Base-by-base conservation (phyloP, 2,329 filamentous ascomycete genomes). In the Beauveria pseudobassiana region DNA sequence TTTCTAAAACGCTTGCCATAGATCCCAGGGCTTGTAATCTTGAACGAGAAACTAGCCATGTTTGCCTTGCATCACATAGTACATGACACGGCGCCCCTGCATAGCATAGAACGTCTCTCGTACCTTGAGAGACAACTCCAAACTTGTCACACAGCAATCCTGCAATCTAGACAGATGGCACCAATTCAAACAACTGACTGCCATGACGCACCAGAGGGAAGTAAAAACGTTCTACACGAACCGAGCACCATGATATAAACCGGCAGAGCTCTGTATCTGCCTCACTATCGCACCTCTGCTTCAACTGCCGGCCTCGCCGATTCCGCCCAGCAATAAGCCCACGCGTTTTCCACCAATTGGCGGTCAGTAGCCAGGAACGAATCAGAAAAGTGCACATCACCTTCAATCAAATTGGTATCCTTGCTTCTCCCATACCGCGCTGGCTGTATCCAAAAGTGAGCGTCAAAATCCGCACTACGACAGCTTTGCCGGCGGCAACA, bases 111-210 rank as follows among this genome's bases (percentile, higher is more conserved):
- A 34, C 43, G 18, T 30, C 24, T 22, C 46, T 24, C 22, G 50
- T 45, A 54, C 51, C n/a, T 61, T 30, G 42, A 52, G 59, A 57
- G 60, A 62, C 60, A 57, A 46, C 18, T 53, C 60, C 52, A 62
- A 62, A 62, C 60, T 48, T 57, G 60, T 56, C 45, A 58, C 60
- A 62, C 60, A n/a, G 46, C 52, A 55, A 62, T 62, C 60, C 54
- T 62, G 52, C 48, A 62, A 55, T 56, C 59, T 62, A 26, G 40
- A 54, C 42, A n/a, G 30, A n/a, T 53, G 2, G 20, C 42, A 48
- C 34, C 22, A 18, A 18, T 22, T 10, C n/a, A 49, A 61, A 28
- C 38, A n/a, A 10, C 20, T 14, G 24, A 26, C 2, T 38, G 34
- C 16, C 9, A 34, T 24, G 12, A 14, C 10, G 16, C 24, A 14